These are phyloP conservation scores for Rhodomyrtus tomentosa DNA, from an alignment of 345 rosid species.

Conservation along the genomic window DNA sequence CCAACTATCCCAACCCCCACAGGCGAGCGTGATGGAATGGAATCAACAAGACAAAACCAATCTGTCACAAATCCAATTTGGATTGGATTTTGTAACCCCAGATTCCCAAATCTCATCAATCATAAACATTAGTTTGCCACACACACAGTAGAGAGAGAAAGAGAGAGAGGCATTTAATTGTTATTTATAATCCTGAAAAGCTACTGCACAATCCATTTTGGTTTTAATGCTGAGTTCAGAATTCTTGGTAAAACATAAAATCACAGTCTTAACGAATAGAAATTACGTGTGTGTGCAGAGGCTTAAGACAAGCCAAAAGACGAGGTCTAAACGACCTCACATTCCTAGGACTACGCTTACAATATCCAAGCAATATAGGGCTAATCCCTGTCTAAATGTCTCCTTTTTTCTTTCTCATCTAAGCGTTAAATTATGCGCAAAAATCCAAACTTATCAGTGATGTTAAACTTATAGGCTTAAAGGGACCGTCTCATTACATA, in stretches of 20 bases:
- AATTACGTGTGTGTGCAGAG: not conserved
- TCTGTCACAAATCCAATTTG: not conserved
- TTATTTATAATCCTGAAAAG: not conserved
- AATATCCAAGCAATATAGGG: not conserved
- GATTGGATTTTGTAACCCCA: not conserved
- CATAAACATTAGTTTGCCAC: not conserved
- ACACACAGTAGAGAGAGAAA: fast-evolving
- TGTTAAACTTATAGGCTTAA: not conserved
- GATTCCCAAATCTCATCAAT: conserved; percentile 19
- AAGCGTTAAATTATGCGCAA: not conserved
- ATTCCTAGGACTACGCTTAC: not conserved
- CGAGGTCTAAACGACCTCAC: not conserved
- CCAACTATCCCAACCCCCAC: not conserved
- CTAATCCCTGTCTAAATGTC: not conserved
- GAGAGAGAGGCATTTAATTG: not conserved
- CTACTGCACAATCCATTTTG: not conserved
- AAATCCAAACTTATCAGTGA: not conserved
- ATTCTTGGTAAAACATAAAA: not conserved
- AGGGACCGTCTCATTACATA: not conserved
- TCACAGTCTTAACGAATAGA: not conserved
- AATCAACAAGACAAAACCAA: not conserved
- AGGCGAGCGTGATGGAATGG: not conserved
- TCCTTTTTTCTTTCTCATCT: not conserved
- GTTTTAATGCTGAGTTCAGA: not conserved
- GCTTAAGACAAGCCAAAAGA: not conserved